A percentile compares a stretch with the other conserved stretches of the same genome.
phyloP scores from a whole-genome alignment of 164 flowering plant species.

The Dillenia suffruticosa region DNA sequence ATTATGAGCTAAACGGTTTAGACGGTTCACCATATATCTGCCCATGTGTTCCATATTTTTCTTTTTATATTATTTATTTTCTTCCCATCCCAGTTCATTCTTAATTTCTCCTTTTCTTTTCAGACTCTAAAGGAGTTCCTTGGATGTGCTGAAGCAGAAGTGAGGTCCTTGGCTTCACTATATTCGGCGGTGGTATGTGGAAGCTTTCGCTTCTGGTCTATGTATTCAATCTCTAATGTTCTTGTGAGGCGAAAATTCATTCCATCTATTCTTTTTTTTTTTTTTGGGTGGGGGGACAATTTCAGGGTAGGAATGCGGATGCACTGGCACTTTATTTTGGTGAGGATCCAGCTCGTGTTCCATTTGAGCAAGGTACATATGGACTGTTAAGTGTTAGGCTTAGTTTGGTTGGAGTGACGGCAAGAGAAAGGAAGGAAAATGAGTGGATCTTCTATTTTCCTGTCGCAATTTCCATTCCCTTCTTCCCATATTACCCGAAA shows the following conservation, averaged over 20 bases:
- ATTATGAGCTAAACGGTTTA: too few relatives aligned
- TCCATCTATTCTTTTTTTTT: too few relatives aligned
- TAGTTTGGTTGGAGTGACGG: too few relatives aligned
- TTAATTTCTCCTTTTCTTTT: neutral
- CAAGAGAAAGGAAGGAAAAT: too few relatives aligned
- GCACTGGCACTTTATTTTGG: constrained; percentile 87
- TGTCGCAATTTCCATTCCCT: too few relatives aligned
- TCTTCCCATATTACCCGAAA: too few relatives aligned
- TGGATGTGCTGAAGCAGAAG: constrained; percentile 79
- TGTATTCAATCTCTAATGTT: neutral
- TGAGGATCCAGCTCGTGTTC: constrained; percentile 91
- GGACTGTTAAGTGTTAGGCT: too few relatives aligned
- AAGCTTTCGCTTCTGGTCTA: neutral
- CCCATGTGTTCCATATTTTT: too few relatives aligned
- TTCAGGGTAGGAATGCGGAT: constrained; percentile 93
- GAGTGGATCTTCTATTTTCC: too few relatives aligned
- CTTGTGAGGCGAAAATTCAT: too few relatives aligned
- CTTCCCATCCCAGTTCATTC: neutral
- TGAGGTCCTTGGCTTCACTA: constrained; percentile 74
- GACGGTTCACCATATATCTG: too few relatives aligned
- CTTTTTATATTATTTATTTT: neutral
- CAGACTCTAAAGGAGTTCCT: constrained; percentile 87
- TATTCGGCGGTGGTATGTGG: constrained; percentile 85
- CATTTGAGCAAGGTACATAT: constrained; percentile 88
- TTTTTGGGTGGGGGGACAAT: constrained; percentile 9